These are phyloP conservation scores for Heimioporus sp. DNA, from an alignment of 768 basidiomycete genomes.

Conservation along the genomic window DNA sequence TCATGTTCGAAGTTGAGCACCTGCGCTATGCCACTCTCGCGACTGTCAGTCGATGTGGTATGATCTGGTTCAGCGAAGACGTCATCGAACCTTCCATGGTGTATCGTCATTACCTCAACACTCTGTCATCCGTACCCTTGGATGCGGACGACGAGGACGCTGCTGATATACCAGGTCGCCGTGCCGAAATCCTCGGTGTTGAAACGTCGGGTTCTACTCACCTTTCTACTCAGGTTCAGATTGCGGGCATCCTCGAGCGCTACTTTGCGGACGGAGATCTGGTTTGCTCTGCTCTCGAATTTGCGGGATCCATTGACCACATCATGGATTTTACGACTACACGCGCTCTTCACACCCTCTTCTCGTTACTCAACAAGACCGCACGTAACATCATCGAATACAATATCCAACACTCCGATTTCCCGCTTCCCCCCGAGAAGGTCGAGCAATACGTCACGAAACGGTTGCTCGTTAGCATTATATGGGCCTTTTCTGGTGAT, in stretches of 20 bases:
- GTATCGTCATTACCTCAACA: constrained; percentile 82
- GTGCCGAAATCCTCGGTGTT: constrained; percentile 40
- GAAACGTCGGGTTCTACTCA: constrained; percentile 59
- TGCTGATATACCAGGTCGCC: constrained; percentile 59
- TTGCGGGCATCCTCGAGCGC: constrained; percentile 70
- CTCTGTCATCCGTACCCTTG: constrained; percentile 69
- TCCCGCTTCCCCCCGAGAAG: constrained; percentile 81
- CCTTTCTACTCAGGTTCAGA: constrained; percentile 71
- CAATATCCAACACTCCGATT: constrained; percentile 92
- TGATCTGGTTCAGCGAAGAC: constrained; percentile 99
- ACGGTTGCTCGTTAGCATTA: constrained; percentile 84
- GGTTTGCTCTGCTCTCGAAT: constrained; percentile 73
- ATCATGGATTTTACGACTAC: constrained; percentile 98
- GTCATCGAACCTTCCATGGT: constrained; percentile 91
- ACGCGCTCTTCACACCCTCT: constrained; percentile 91
- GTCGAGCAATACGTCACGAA: constrained; percentile 91
- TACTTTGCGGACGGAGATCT: constrained; percentile 85
- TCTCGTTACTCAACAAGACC: constrained; percentile 96
- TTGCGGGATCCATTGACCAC: constrained; percentile 85
- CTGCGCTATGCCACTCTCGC: constrained; percentile 95
- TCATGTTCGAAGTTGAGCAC: constrained; percentile 99
- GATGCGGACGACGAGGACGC: constrained; percentile 89
- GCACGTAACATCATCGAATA: constrained; percentile 92
- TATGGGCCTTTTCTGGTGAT: constrained; percentile 99
- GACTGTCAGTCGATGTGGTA: constrained; percentile 99